Base-by-base conservation (phyloP, 129 eudicot genomes). In the Artemisia argyi region DNA sequence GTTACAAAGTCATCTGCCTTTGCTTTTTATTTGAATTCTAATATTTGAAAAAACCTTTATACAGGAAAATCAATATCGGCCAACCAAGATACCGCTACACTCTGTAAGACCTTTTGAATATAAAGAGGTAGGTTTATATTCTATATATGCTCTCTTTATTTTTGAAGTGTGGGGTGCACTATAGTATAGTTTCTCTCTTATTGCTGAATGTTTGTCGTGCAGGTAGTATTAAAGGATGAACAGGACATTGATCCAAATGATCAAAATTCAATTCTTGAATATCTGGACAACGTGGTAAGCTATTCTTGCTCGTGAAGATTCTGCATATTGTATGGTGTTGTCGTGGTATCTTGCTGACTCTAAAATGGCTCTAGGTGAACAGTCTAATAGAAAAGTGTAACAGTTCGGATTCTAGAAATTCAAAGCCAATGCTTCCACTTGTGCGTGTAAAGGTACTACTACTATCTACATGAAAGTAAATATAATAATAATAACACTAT, bases 1-100 rank as follows among this genome's bases (percentile, higher is more conserved):
- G 46, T 39, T 51, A 11, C 54, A 42, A 53, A 18, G 65, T 18
- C 42, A 60, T 51, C 57, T n/a, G 20, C 11, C 15, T 61, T n/a
- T 61, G 16, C 66, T 46, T 52, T 65, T 26, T 22, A 10, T 70
- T 15, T 63, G 61, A 49, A 18, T 67, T 61, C 13, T 24, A 69
- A 3, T 50, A 54, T 44, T 51, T 58, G 71, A 59, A 22, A 46
- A 67, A 15, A 44, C 16, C 65, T 58, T 64, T 60, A 60, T 72
- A 12, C 68, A 83, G 99, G 99, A 97, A 73, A 95, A 95, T 84
- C 99, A 95, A 78, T 95, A 95, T 78, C 92, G 97, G 51, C 97
- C 99, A 48, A 88, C 96, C 60, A 95, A 95, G 88, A 86, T 94
- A 86, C 97, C 93, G 28, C 82, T 94, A 59, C 82, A 77, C 56